A percentile compares a stretch with the other conserved stretches of the same genome.
These are phyloP conservation scores for Penicillium argentinense DNA, from an alignment of 495 filamentous ascomycete genomes.

Conservation along the genomic window DNA sequence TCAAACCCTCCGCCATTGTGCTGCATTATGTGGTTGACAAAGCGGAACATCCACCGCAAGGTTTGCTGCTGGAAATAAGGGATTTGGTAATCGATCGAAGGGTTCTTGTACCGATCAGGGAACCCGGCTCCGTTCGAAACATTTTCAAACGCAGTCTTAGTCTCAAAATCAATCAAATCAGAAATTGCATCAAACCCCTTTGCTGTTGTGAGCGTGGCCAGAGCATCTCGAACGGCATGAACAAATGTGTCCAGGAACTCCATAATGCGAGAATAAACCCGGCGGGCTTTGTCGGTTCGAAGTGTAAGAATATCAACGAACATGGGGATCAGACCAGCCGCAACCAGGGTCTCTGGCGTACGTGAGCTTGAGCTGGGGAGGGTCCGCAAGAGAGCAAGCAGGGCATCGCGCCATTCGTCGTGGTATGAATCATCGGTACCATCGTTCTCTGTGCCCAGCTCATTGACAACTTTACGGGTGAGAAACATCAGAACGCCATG, in stretches of 20 bases:
- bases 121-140: conserved; percentile 70
- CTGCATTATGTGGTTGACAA: conserved; percentile 92
- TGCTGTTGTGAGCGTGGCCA: conserved; percentile 72
- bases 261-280: conserved; percentile 76
- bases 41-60: conserved; percentile 90
- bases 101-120: conserved; percentile 71
- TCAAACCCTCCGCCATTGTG: conserved; percentile 83
- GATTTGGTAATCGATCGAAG: conserved; percentile 85
- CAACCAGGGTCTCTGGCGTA: conserved; percentile 71
- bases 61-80: conserved; percentile 90
- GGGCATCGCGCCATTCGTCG: conserved; percentile 85
- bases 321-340: conserved; percentile 83
- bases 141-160: conserved; percentile 65
- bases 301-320: conserved; percentile 87
- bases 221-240: conserved; percentile 76
- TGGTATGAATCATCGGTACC: conserved; percentile 57
- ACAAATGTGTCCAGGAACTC: conserved; percentile 84
- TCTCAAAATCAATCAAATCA: conserved; percentile 77
- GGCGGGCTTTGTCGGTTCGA: conserved; percentile 77
- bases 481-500: conserved; percentile 96
- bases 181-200: conserved; percentile 85
- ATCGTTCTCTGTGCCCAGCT: conserved; percentile 63
- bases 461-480: conserved; percentile 82
- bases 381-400: conserved; percentile 77
- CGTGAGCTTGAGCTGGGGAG: conserved; percentile 68